Base-by-base conservation (phyloP, 2,329 filamentous ascomycete genomes). In the Pestalotiopsis sp. region DNA sequence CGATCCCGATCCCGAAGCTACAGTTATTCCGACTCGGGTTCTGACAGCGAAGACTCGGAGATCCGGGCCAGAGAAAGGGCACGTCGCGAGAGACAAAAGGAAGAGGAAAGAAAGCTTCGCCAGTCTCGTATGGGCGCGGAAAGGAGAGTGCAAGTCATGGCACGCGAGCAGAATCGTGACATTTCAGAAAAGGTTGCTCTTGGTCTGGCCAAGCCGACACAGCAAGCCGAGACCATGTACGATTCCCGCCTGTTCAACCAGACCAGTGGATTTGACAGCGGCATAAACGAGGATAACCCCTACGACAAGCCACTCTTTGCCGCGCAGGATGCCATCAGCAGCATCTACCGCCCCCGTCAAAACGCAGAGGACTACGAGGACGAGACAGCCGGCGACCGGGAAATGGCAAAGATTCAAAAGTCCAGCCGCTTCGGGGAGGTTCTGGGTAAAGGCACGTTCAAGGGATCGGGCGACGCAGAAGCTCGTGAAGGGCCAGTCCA, bases 231-330 rank as follows among this genome's bases (percentile, higher is more conserved):
- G 80, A 91, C 93, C 27, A 98, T 98, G 96, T 99, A 97, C 83
- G 96, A 99, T 82, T 97, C 94, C 2, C 88, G 96, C 56, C 83
- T 99, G 38, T 99, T 99, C 83, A 98, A 98, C 82, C 94, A 97
- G 82, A 92, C 91, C 5, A 95, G 92, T 74, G 96, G 96, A 0
- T 97, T 99, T 78, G 92, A 94, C 74, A 89, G 91, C 66, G 96
- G 95, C 0, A 94, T 98, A 86, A 99, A 99, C 80, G 96, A 99
- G 80, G 96, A 99, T 80, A 96, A 99, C 77, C 90, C 91, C 0
- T 99, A 98, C 83, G 96, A 98, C 80, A 98, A 98, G 82, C 96
- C 96, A 23, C 85, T 99, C 7, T 99, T 99, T 79, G 95, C 95
- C 0, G 95, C 96, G 14, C 94, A 98, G 78, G 95, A 98, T 78